These are phyloP conservation scores for Taphrina populina DNA, from an alignment of 1,139 yeast genomes.

Conservation along the genomic window DNA sequence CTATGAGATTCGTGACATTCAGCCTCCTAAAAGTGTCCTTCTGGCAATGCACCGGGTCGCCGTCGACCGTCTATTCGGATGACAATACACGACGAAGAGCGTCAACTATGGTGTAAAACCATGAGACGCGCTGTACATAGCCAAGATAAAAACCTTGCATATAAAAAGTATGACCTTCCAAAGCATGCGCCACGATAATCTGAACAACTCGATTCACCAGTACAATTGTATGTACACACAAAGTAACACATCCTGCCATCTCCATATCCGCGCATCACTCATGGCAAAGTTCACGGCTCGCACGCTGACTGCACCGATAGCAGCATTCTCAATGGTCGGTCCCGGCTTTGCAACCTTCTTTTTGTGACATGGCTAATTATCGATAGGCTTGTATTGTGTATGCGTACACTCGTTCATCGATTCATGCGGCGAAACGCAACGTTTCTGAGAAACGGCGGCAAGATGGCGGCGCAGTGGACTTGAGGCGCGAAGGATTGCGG, in stretches of 20 bases:
- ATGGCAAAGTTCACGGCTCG: slow-evolving; percentile 31
- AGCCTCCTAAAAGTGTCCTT: slow-evolving; percentile 60
- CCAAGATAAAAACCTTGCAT: too few relatives aligned
- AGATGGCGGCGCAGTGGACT: slow-evolving; percentile 30
- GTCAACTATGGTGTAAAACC: too few relatives aligned
- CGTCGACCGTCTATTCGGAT: slow-evolving; percentile 12
- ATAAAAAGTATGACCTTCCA: too few relatives aligned
- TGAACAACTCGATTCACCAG: too few relatives aligned
- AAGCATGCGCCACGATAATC: too few relatives aligned
- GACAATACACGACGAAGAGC: too few relatives aligned
- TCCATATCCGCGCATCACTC: too few relatives aligned
- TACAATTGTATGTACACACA: too few relatives aligned
- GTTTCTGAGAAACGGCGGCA: slow-evolving; percentile 17
- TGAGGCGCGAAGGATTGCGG: slow-evolving; percentile 30
- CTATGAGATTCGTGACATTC: slow-evolving; percentile 83
- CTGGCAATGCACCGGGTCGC: slow-evolving; percentile 30
- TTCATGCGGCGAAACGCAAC: slow-evolving; percentile 21
- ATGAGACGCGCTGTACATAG: too few relatives aligned
- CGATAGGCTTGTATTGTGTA: slow-evolving; percentile 29
- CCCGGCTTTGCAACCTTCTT: neutral
- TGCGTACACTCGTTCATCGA: slow-evolving; percentile 28
- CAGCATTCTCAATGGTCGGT: slow-evolving; percentile 28
- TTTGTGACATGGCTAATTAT: neutral
- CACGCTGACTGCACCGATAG: slow-evolving; percentile 29
- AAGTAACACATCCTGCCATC: too few relatives aligned